Base-by-base conservation (phyloP, 1,284 basidiomycete genomes). In the Rhizoctonia solani region DNA sequence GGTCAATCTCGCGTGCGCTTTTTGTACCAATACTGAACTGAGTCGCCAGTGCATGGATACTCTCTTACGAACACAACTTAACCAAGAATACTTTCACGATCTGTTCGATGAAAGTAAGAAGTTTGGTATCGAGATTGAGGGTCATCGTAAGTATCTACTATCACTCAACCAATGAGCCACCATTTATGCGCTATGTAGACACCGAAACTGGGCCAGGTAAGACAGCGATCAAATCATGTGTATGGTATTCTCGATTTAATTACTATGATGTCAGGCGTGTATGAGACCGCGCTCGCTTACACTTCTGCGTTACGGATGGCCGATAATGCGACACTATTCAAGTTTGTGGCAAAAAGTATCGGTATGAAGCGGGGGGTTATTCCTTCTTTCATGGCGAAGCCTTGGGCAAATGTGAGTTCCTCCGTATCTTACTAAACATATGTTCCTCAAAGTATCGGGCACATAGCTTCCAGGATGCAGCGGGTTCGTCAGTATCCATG, bases 361-460 rank as follows among this genome's bases (percentile, higher is more conserved):
- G 95, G 95, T 0, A 93, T 97, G 84, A 87, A 90, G 75, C 82
- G 90, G 71, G 91, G 90, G 6, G 83, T 99, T 63, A 83, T 93
- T 53, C 95, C 95, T 0, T 96, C 93, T 68, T 99, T 99, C 77
- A 98, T 99, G 96, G 95, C 96, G 0, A 98, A 98, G 74, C 96
- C 95, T 23, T 95, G 90, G 89, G 88, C 87, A 54, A 87, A 92
- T 74, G 93, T 94, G 74, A 75, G 88, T 80, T 11, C 27, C 32
- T 19, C 25, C 37, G 9, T 27, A 65, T 39, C 29, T 44, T 16
- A 37, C 37, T 68, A 56, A 13, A 37, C 19, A 13, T 4, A 16
- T 6, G 19, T 14, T 53, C n/a, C 19, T 34, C 21, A 9, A 59
- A 27, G 1, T 25, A 66, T 72, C 95, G 91, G 46, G 23, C 14